Base-by-base conservation (phyloP, 768 basidiomycete genomes). In the Russula compacta region DNA sequence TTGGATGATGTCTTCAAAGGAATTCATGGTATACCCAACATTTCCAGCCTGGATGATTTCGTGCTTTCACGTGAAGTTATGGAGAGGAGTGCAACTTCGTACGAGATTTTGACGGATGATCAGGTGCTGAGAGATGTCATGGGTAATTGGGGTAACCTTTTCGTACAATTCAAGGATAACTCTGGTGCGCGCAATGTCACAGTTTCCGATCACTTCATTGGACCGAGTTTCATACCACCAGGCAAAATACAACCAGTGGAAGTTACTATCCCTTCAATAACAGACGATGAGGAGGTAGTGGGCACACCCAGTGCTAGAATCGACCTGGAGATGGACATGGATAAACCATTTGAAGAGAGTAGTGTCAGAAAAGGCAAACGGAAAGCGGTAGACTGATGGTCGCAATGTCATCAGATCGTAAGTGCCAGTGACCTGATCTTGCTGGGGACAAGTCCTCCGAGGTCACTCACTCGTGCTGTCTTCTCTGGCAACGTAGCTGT, bases 101-200 rank as follows among this genome's bases (percentile, higher is more conserved):
- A 83, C 69, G 82, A 84, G 56, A 68, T 76, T 2, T 69, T 91
- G 56, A 77, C 81, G 14, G 70, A 75, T 69, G 21, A 76, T 70
- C 62, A 70, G 50, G 66, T 81, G 48, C 76, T 82, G 47, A 82
- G 82, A 46, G 78, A 77, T 54, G 73, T 77, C 4, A 71, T 88
- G 53, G 69, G 70, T 2, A 83, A 82, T 56, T 92, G 87, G 85
- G 89, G 89, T 43, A 73, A 72, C 14, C 62, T 91, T 19, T 89
- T 82, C 66, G 68, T 92, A 38, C 85, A 83, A 68, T 89, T 89
- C 65, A 81, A 77, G 65, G 80, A 86, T 68, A 71, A 75, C 39
- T 74, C 78, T 50, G 84, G 89, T 89, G 71, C 77, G 82, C 76
- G 39, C 12, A 35, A 44, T 43, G 4, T 42, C 40, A 39, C 42